These are phyloP conservation scores for Blastobotrys elegans DNA, from an alignment of 1,139 yeast species.

Conservation along the genomic window DNA sequence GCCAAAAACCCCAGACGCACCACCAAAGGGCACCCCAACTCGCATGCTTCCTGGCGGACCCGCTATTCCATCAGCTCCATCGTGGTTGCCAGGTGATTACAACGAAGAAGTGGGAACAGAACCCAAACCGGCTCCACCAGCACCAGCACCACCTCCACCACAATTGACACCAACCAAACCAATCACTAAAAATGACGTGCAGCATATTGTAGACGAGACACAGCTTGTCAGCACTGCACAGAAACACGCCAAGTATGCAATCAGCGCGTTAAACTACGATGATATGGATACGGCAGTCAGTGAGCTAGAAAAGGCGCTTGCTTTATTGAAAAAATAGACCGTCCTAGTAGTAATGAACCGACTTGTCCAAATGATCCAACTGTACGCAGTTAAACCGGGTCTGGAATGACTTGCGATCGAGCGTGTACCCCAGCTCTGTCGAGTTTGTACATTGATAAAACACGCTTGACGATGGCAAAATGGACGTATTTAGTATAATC, in stretches of 20 bases:
- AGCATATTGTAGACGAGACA: slow-evolving; percentile 49
- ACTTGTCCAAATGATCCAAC: neutral
- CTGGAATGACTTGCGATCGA: neutral
- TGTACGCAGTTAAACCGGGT: neutral
- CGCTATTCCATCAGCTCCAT: slow-evolving; percentile 18
- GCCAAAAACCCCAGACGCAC: slow-evolving; percentile 16
- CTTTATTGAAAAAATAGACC: slow-evolving; percentile 20
- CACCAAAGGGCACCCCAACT: slow-evolving; percentile 12
- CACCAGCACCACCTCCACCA: slow-evolving; percentile 16
- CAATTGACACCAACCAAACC: slow-evolving; percentile 21
- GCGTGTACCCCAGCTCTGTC: neutral
- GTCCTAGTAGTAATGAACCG: slow-evolving; percentile 2
- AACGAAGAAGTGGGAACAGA: slow-evolving; percentile 7
- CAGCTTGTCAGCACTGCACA: slow-evolving; percentile 68
- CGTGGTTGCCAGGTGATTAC: slow-evolving; percentile 10
- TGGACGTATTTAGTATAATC: neutral
- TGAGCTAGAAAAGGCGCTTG: slow-evolving; percentile 66
- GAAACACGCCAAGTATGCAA: slow-evolving; percentile 84
- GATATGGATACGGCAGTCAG: slow-evolving; percentile 75
- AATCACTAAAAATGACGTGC: slow-evolving; percentile 44
- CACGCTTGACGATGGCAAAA: neutral
- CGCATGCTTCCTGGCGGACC: slow-evolving; percentile 13
- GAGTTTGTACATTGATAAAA: neutral
- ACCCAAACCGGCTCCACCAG: slow-evolving; percentile 16
- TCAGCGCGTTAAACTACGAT: slow-evolving; percentile 90